A percentile compares a stretch with the other conserved stretches of the same genome.
These are phyloP conservation scores for Aspergillus sclerotioniger DNA, from an alignment of 495 filamentous ascomycete genomes.

Conservation along the genomic window DNA sequence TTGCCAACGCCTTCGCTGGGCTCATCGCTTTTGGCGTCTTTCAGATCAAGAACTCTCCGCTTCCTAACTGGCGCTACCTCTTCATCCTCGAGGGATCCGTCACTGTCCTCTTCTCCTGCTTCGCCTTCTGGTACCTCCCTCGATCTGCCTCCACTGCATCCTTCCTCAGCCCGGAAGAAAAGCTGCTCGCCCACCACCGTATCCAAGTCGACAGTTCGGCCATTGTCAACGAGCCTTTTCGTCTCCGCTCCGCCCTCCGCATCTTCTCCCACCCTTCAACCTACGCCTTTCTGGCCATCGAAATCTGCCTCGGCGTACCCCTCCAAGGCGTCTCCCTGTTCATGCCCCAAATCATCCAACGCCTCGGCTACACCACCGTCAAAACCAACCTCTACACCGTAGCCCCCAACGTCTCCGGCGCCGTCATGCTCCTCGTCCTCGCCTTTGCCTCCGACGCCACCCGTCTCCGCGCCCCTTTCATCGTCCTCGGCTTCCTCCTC, in stretches of 20 bases:
- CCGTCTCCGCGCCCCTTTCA: constrained; percentile 69
- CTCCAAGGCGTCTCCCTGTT: constrained; percentile 70
- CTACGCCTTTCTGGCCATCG: constrained; percentile 64
- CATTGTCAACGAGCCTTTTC: constrained; percentile 68
- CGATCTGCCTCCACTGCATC: constrained; percentile 57
- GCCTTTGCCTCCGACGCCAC: constrained; percentile 65
- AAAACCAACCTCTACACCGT: constrained; percentile 79
- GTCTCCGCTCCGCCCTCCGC: constrained; percentile 59
- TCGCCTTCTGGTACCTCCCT: constrained; percentile 72
- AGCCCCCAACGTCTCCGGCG: constrained; percentile 67
- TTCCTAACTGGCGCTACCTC: constrained; percentile 68
- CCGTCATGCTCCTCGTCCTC: constrained; percentile 65
- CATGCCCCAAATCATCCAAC: constrained; percentile 68
- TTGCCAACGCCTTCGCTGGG: constrained; percentile 72
- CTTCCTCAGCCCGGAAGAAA: constrained; percentile 65
- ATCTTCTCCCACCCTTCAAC: constrained; percentile 63
- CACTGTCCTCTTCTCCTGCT: constrained; percentile 62
- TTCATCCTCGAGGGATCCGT: constrained; percentile 71
- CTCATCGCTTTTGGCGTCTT: constrained; percentile 75
- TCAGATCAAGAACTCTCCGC: constrained; percentile 57
- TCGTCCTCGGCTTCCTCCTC: constrained; percentile 69
- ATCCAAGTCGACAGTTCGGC: constrained; percentile 73
- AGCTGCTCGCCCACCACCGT: constrained; percentile 66
- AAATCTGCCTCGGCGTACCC: constrained; percentile 75
- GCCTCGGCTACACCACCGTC: constrained; percentile 60